A percentile compares a stretch with the other conserved stretches of the same genome.
phyloP scores from a whole-genome alignment of 2,329 filamentous ascomycete species.

The Ploettnerulaceae sp. region DNA sequence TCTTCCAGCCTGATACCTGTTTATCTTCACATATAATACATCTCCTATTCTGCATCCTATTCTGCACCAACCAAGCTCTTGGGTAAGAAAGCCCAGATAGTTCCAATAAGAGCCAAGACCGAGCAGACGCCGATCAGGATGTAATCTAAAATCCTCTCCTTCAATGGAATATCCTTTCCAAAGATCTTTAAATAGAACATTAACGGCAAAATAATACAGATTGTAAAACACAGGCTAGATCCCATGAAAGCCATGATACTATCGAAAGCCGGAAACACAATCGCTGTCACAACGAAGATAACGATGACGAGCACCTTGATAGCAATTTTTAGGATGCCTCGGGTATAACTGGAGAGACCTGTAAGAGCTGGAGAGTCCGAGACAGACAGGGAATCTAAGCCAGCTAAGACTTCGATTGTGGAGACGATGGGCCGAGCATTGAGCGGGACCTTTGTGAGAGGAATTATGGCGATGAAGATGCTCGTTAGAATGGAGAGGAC shows the following conservation, averaged over 20 bases:
- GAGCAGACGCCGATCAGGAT: constrained; percentile 64
- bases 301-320: constrained; percentile 64
- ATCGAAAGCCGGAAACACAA: constrained; percentile 64
- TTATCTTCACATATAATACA: background rate
- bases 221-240: constrained; percentile 84
- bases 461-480: constrained; percentile 85
- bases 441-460: constrained; percentile 89
- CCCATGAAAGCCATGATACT: constrained; percentile 75
- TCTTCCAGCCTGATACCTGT: background rate
- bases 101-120: constrained; percentile 69
- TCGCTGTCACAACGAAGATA: constrained; percentile 71
- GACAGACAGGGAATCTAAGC: constrained; percentile 47
- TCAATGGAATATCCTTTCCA: constrained; percentile 58
- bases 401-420: constrained; percentile 75
- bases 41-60: constrained; percentile 18
- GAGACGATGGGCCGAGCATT: constrained; percentile 84
- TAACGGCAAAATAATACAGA: constrained; percentile 86
- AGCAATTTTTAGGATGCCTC: constrained; percentile 52
- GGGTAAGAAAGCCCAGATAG: constrained; percentile 82
- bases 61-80: constrained; percentile 63
- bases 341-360: constrained; percentile 52
- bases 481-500: constrained; percentile 74
- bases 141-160: constrained; percentile 65
- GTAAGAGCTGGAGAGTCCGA: constrained; percentile 44
- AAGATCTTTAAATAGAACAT: constrained; percentile 91